phyloP scores from a whole-genome alignment of 495 filamentous ascomycete species.

The Penicillium odoratum region DNA sequence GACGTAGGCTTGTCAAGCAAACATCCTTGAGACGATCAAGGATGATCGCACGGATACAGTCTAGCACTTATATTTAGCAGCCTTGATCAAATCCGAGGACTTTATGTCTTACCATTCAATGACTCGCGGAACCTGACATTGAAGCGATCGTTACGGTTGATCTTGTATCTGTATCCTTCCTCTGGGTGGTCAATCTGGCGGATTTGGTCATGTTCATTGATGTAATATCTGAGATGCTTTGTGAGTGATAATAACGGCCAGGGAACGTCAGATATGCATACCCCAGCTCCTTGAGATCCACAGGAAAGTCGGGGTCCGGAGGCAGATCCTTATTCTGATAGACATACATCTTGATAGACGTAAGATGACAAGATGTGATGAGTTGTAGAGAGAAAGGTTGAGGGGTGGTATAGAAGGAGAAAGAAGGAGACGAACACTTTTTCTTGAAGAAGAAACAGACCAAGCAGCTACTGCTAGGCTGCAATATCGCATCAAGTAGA shows the following conservation, averaged over 20 bases:
- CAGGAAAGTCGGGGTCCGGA: slow-evolving; percentile 63
- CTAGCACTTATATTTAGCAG: slow-evolving; percentile 36
- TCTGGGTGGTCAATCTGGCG: slow-evolving; percentile 63
- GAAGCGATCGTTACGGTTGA: slow-evolving; percentile 67
- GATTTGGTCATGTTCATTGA: slow-evolving; percentile 72
- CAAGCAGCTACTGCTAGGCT: neutral
- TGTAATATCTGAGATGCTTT: slow-evolving; percentile 56
- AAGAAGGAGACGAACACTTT: neutral
- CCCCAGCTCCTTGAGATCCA: slow-evolving; percentile 68
- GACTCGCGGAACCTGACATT: slow-evolving; percentile 69
- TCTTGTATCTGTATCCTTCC: slow-evolving; percentile 69
- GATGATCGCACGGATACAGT: slow-evolving; percentile 61
- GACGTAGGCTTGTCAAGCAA: slow-evolving; percentile 52
- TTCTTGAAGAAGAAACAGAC: neutral
- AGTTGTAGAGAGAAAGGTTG: neutral
- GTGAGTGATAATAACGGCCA: neutral
- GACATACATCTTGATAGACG: slow-evolving; percentile 63
- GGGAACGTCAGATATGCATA: slow-evolving; percentile 33
- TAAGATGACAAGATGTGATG: slow-evolving; percentile 5
- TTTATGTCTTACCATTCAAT: slow-evolving; percentile 56
- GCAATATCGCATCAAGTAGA: neutral
- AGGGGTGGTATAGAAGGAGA: neutral
- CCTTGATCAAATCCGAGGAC: neutral
- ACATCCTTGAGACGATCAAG: slow-evolving; percentile 56
- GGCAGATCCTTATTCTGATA: slow-evolving; percentile 63